Conservation (phyloP, 1,139 yeast genomes). For the Magnusiomyces suaveolens region DNA sequence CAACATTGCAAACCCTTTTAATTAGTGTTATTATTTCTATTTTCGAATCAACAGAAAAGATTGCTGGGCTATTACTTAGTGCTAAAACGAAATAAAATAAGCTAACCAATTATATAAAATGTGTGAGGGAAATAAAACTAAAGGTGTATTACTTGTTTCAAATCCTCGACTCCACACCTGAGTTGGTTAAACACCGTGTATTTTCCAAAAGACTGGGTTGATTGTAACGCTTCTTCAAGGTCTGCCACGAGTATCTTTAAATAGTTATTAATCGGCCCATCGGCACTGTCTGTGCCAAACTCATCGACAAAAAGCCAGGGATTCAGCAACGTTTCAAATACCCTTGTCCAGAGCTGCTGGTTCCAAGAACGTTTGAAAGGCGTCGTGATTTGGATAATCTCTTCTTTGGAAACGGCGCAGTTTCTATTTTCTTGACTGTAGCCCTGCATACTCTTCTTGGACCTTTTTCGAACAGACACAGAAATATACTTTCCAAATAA, state of each 20-base stretch:
- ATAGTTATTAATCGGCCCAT: too few relatives aligned
- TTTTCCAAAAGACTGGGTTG: background rate
- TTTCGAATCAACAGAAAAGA: too few relatives aligned
- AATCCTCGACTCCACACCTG: background rate
- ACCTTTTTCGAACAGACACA: slow-evolving; percentile 23
- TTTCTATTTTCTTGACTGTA: too few relatives aligned
- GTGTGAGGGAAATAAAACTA: background rate
- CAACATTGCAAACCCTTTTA: too few relatives aligned
- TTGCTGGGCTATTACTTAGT: too few relatives aligned
- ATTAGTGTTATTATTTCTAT: too few relatives aligned
- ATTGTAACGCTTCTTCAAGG: too few relatives aligned
- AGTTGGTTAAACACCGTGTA: too few relatives aligned
- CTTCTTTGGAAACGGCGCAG: too few relatives aligned
- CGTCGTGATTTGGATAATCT: slow-evolving; percentile 33
- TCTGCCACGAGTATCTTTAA: too few relatives aligned
- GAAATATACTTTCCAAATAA: slow-evolving; percentile 51
- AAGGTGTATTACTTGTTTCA: background rate
- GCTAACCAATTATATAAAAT: too few relatives aligned
- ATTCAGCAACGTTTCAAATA: slow-evolving; percentile 59
- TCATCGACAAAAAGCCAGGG: slow-evolving; percentile 29
- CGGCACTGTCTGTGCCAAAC: background rate
- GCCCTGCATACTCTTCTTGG: slow-evolving; percentile 19
- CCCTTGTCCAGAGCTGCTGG: slow-evolving; percentile 54
- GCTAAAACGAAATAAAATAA: too few relatives aligned
- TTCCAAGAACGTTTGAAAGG: slow-evolving; percentile 73